phyloP scores from a whole-genome alignment of 805 yeast genomes.

The Ogataea chonburiensis region DNA sequence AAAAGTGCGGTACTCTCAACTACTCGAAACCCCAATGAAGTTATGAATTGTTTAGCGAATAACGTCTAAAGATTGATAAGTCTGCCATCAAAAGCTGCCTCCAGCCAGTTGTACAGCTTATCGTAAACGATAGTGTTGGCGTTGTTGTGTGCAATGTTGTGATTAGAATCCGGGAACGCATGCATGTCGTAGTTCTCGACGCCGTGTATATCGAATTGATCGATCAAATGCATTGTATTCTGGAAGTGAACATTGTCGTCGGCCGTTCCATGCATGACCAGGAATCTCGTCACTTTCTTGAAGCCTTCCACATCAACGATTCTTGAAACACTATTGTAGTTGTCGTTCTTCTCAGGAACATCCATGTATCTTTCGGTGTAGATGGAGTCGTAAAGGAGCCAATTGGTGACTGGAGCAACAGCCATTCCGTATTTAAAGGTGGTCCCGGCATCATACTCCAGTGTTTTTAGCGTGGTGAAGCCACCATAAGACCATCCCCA shows the following conservation, averaged over 20 bases:
- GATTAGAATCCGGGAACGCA: constrained; percentile 92
- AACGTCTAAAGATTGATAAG: constrained; percentile 2
- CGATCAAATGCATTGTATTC: constrained; percentile 61
- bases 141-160: constrained; percentile 74
- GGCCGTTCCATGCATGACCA: constrained; percentile 78
- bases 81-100: constrained; percentile 47
- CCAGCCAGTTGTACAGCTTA: constrained; percentile 67
- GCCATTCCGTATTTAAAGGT: constrained; percentile 74
- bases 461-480: constrained; percentile 67
- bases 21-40: constrained; percentile 55
- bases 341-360: constrained; percentile 48
- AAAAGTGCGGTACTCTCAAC: constrained; percentile 69
- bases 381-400: constrained; percentile 73
- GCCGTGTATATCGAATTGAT: constrained; percentile 47
- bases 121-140: constrained; percentile 74
- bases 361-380: constrained; percentile 80
- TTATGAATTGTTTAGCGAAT: not conserved
- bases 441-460: constrained; percentile 62
- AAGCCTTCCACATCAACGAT: constrained; percentile 44
- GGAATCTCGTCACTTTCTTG: constrained; percentile 50
- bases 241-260: constrained; percentile 84
- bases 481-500: constrained; percentile 96
- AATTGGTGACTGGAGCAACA: constrained; percentile 83
- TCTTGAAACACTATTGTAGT: constrained; percentile 46
- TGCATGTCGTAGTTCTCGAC: constrained; percentile 83